Evolutionary conservation across 2,329 filamentous ascomycete genomes (phyloP).

Genomic region (Ophiostoma ulmi): DNA sequence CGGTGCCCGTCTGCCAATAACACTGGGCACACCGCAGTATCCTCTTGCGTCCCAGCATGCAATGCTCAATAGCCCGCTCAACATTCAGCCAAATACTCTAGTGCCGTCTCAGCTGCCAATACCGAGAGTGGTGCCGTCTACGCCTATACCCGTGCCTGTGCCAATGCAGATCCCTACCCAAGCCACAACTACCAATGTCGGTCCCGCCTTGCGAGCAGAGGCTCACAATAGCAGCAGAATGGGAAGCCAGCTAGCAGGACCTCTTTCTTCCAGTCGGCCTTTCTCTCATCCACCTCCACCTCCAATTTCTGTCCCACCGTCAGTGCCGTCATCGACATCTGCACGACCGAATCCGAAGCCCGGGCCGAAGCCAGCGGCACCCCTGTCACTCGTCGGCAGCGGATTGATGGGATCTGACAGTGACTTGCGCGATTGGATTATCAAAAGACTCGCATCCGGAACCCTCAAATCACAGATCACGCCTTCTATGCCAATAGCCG

Average conservation of each 20-base stretch:
- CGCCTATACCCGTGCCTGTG: background rate
- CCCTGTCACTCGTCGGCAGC: background rate
- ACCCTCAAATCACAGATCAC: background rate
- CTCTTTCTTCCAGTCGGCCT: background rate
- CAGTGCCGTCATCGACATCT: background rate
- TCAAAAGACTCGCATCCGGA: background rate
- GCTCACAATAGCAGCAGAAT: background rate
- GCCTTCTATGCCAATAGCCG: background rate
- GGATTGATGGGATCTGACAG: background rate
- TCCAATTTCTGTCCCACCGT: background rate
- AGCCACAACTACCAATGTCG: background rate
- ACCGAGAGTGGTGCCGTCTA: background rate
- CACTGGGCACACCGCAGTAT: background rate
- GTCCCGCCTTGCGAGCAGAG: background rate
- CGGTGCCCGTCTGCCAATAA: background rate
- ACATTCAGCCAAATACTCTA: background rate
- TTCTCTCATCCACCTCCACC: background rate
- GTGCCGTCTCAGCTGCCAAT: background rate
- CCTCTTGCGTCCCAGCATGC: background rate
- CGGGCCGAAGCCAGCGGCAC: background rate
- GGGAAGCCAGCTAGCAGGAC: too few species aligned
- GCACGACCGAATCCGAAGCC: background rate
- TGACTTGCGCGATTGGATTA: slow-evolving; percentile 10
- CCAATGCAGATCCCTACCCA: slow-evolving; percentile 21
- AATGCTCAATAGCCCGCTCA: background rate